Evolutionary conservation across 2,329 filamentous ascomycete species (phyloP), one percentile per base, ranked within the genome.

Genomic region (Diaporthe citrichinensis): DNA sequence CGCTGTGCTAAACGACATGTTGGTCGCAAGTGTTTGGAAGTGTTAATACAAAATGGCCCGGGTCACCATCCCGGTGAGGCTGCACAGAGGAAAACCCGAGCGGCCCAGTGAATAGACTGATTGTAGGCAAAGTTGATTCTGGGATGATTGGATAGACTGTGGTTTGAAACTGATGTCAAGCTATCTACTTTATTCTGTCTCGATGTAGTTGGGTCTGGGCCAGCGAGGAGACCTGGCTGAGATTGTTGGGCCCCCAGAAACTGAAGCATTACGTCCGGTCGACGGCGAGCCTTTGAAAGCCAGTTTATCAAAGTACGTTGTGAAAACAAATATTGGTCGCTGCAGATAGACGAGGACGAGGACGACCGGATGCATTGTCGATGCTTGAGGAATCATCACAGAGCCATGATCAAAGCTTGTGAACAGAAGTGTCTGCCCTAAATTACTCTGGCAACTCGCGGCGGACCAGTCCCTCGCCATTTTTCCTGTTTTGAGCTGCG

Each of bases 121-220:
- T 44, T 20, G 41, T 44, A 44, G 41, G 15, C 17, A 17, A 44
- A 44, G 17, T 1, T 44, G 41, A 44, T 20, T 44, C 41, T 8
- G 41, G 17, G 17, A 44, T 44, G 41, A 8, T 20, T 2, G 15
- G 1, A 44, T 44, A 2, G 15, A 17, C 17, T 44, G 15, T 17
- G 15, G 5, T 8, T 44, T 17, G 41, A 20, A 15, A 20, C 41
- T 2, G 1, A 1, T 0, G 0, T 44, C 1, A 44, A 44, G 17
- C 41, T 15, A 5, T 2, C 15, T 44, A 44, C 17, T 6, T 44
- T 44, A 1, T 44, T 2, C 15, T 20, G 1, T 6, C 2, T 7
- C 0, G 17, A 44, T 17, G 5, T 2, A 44, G 14, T 6, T 44
- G 41, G 41, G 14, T 44, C 6, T 44, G 41, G 41, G 41, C 41